Base-by-base conservation (phyloP, 768 basidiomycete genomes). In the Amanita fuliginea region DNA sequence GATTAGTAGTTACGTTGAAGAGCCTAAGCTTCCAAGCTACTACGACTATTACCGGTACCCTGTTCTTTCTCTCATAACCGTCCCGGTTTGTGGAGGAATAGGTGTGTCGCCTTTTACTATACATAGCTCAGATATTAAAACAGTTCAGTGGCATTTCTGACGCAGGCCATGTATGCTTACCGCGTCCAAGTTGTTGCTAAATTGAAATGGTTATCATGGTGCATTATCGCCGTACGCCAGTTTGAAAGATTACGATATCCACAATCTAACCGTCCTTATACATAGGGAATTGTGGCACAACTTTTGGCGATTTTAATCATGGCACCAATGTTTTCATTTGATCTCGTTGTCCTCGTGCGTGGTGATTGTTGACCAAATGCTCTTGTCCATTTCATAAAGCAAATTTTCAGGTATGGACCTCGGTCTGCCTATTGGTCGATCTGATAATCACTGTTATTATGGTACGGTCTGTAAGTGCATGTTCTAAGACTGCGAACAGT, bases 381-480 rank as follows among this genome's bases (percentile, higher is more conserved):
- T 42, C 9, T 26, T 26, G 16, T 46, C 30, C 14, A 14, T 28
- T 46, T 21, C 13, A 19, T 22, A 13, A 14, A 10, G 11, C 32
- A 8, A 18, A 4, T 40, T 46, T 18, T 14, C 19, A 49, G 36
- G 4, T 66, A 14, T 69, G 67, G 67, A 60, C 62, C 48, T 58
- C 58, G 10, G 53, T 56, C 30, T 60, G 58, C 9, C 62, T 65
- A 7, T 24, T 59, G 2, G 65, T 62, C 30, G 67, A 69, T 46
- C 45, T 64, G 1, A 22, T 56, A 4, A 66, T 69, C 28, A 64
- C 63, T 0, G 52, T 45, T 11, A 58, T 54, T 11, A 66, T 64
- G 61, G 54, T 59, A 3, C 65, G 55, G 52, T 66, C 60, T 53
- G 67, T 62, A 49, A 57, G 65, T 16, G n/a, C n/a, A n/a, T n/a